These are phyloP conservation scores for Phytopythium vexans DNA, from an alignment of 352 stramenopile species.

Conservation along the genomic window DNA sequence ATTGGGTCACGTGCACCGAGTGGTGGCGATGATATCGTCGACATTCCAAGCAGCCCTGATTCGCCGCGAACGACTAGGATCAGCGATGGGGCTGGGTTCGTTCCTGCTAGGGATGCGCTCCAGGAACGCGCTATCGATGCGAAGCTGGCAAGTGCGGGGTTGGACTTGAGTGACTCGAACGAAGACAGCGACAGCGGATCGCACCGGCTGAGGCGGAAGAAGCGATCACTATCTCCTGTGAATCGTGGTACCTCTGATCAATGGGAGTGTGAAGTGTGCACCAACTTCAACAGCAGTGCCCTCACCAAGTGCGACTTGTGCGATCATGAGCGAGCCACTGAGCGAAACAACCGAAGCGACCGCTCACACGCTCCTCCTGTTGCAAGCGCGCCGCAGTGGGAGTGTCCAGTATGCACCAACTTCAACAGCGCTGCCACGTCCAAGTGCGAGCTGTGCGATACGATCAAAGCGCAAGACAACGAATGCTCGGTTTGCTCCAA, in stretches of 20 bases:
- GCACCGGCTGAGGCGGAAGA: constrained; percentile 7
- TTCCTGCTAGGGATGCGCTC: constrained; percentile 22
- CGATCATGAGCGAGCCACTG: constrained; percentile 6
- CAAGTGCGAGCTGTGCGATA: constrained; percentile 56
- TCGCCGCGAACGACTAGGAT: too few species aligned
- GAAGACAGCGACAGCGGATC: constrained; percentile 19
- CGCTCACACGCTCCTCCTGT: background rate
- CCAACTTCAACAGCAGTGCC: constrained; percentile 18
- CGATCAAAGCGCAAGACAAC: constrained; percentile 7
- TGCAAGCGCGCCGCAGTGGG: constrained; percentile 3
- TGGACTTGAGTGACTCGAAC: constrained; percentile 54
- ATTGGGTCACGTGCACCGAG: constrained; percentile 3
- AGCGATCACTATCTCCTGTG: constrained; percentile 10
- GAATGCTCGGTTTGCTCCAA: constrained; percentile 4
- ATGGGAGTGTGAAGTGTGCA: constrained; percentile 24
- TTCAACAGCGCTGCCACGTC: constrained; percentile 30
- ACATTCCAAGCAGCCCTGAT: background rate
- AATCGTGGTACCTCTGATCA: background rate
- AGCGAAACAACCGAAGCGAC: background rate
- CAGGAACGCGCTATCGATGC: constrained; percentile 25
- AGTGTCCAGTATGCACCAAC: constrained; percentile 60
- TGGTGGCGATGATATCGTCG: constrained; percentile 5
- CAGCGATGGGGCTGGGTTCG: constrained; percentile 8
- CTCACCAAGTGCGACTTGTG: constrained; percentile 17
- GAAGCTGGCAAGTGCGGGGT: constrained; percentile 42